Evolutionary conservation across 2,329 filamentous ascomycete species (phyloP).

Genomic region (Didymella pomorum): DNA sequence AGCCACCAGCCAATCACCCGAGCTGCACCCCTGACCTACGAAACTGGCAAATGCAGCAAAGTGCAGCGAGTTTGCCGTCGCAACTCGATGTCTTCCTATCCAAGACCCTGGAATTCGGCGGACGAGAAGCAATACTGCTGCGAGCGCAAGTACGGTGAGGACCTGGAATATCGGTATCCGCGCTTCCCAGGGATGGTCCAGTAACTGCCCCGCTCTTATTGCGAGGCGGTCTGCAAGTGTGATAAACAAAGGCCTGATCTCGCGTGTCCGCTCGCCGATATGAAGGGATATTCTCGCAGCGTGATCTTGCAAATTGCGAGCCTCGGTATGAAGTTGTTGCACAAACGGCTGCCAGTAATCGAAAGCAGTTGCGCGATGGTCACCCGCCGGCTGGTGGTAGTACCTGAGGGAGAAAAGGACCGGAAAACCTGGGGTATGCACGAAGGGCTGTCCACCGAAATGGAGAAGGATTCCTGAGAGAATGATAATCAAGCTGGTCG

Average conservation of each 20-base stretch:
- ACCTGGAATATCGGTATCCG: constrained; percentile 30
- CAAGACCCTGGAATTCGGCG: constrained; percentile 30
- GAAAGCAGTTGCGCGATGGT: constrained; percentile 4
- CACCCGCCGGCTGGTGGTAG: constrained; percentile 7
- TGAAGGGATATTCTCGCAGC: constrained; percentile 14
- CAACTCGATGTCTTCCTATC: constrained; percentile 33
- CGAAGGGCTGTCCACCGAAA: constrained; percentile 21
- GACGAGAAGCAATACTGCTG: constrained; percentile 28
- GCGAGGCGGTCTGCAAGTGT: constrained; percentile 22
- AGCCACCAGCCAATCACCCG: constrained; percentile 35
- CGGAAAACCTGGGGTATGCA: constrained; percentile 1
- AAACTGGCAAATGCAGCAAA: constrained; percentile 35
- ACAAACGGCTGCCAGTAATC: constrained; percentile 24
- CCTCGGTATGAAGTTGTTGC: constrained; percentile 25
- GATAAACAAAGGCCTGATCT: constrained; percentile 19
- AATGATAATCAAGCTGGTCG: constrained; percentile 29
- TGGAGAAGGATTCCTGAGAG: constrained; percentile 33
- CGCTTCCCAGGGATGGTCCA: constrained; percentile 25
- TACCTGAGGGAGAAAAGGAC: constrained; percentile 10
- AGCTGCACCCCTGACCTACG: constrained; percentile 29
- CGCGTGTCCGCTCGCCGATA: constrained; percentile 13
- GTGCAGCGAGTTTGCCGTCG: constrained; percentile 32
- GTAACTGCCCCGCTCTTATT: constrained; percentile 16
- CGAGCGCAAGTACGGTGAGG: constrained; percentile 30
- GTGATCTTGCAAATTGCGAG: constrained; percentile 24